Conservation (phyloP, 176 grass and related monocot genomes). For the Poa pratensis region DNA sequence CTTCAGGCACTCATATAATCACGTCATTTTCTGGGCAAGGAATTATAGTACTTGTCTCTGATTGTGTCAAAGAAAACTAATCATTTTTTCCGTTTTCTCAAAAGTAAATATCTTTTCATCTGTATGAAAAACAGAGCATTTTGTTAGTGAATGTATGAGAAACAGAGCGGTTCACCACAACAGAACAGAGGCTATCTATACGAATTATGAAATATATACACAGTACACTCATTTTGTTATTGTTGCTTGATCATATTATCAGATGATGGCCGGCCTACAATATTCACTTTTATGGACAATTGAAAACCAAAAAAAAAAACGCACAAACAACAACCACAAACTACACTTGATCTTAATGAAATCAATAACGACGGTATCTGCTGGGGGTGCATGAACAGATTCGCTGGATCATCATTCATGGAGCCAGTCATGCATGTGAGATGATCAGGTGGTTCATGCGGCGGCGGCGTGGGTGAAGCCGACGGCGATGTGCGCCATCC, state of each 20-base stretch:
- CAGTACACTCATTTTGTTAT: not conserved
- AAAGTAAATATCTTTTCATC: not conserved
- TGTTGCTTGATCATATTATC: not conserved
- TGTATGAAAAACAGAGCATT: not conserved
- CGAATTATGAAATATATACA: not conserved
- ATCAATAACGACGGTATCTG: not conserved
- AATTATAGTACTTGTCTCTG: too few species aligned
- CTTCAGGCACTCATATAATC: not conserved
- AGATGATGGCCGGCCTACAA: not conserved
- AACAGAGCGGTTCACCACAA: not conserved
- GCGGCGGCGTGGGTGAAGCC: constrained; percentile 56
- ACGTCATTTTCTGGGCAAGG: too few species aligned
- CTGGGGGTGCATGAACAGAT: not conserved
- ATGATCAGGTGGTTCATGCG: constrained; percentile 29
- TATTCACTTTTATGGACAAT: not conserved
- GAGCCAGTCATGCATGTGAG: not conserved
- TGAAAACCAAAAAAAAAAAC: not conserved
- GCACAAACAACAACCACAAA: not conserved
- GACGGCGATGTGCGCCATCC: constrained; percentile 57
- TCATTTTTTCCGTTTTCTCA: too few species aligned
- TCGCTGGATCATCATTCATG: not conserved
- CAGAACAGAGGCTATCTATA: too few species aligned
- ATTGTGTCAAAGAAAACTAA: too few species aligned
- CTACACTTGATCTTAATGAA: not conserved
- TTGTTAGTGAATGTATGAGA: too few species aligned